Evolutionary conservation across 23 red algal species (phyloP), one percentile per base, ranked within the genome.

Genomic region (Pyropia haitanensis): DNA sequence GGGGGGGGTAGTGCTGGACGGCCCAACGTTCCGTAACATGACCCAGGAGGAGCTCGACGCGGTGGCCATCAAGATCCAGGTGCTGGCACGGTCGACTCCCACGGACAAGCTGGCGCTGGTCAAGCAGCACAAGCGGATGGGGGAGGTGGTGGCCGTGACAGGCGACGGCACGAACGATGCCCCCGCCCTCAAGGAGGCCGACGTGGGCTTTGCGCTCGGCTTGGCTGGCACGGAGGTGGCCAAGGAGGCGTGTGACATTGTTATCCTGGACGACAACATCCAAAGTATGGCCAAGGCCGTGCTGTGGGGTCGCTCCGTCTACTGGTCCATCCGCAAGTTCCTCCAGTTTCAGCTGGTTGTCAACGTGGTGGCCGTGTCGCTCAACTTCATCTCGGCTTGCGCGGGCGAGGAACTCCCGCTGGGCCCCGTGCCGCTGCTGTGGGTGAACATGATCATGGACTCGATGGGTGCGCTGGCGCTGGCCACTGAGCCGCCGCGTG

Each of bases 401-500:
- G 90, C 90, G 9, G 81, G 81, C 13, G 39, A 51, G 51, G 51
- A 59, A 49, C 75, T 95, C 20, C 90, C 90, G 24, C 60, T 95
- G 21, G 73, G 73, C 3, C 67, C 90, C 25, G 81, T 95, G 39
- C 90, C 90, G 6, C 65, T 95, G n/a, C 76, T 95, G 0, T 95
- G 90, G 90, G 90, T 95, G 60, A 95, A 95, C 49, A 87, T 95
- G 76, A 87, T 95, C 10, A 95, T 95, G 90, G 90, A 95, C 51
- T 95, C 90, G 12, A 82, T 95, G 76, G 90, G 90, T 32, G 90
- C 90, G 51, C 76, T 95, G 23, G 90, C 90, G n/a, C 81, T 95
- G 19, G 90, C 90, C 8, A 95, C 90, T 20, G 90, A 95, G 33
- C 65, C 90, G 18, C 90, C 90, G 19, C 81, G 81, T 20, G 32